Percentiles rank a stretch among this genome's conserved stretches.
These are phyloP conservation scores for Lachnellula hyalina DNA, from an alignment of 2,329 filamentous ascomycete genomes.

Conservation along the genomic window DNA sequence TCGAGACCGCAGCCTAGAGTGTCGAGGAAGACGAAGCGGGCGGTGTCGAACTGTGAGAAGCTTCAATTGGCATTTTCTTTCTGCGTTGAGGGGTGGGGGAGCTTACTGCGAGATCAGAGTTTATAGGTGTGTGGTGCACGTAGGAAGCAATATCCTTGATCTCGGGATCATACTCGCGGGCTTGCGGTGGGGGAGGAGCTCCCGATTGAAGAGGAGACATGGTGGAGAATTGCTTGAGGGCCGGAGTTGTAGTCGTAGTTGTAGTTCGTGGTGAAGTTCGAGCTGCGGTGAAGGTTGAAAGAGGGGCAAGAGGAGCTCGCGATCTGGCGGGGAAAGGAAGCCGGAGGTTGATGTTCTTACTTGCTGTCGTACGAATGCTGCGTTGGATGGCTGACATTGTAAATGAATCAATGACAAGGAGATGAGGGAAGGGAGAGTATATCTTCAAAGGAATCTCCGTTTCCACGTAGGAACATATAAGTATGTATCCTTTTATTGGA, in stretches of 20 bases:
- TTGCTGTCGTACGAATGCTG: slow-evolving; percentile 26
- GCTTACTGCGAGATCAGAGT: slow-evolving; percentile 88
- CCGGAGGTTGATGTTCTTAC: slow-evolving; percentile 22
- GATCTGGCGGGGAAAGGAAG: slow-evolving; percentile 22
- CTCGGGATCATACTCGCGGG: slow-evolving; percentile 76
- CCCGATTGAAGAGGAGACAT: slow-evolving; percentile 34
- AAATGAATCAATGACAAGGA: slow-evolving; percentile 5
- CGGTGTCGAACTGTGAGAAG: slow-evolving; percentile 76
- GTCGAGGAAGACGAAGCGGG: slow-evolving; percentile 93
- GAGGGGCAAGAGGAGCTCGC: slow-evolving; percentile 24
- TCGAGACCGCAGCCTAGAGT: slow-evolving; percentile 95
- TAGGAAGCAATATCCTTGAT: slow-evolving; percentile 94
- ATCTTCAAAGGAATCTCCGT: neutral
- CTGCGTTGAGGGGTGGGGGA: slow-evolving; percentile 4
- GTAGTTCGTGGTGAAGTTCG: slow-evolving; percentile 18
- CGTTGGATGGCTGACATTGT: slow-evolving; percentile 31
- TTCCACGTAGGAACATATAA: too few relatives aligned
- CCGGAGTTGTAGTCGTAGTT: neutral
- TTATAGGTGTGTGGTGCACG: slow-evolving; percentile 84
- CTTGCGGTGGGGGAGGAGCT: slow-evolving; percentile 45
- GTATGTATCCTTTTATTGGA: too few relatives aligned
- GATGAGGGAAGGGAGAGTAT: slow-evolving; percentile 6
- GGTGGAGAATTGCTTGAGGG: slow-evolving; percentile 31
- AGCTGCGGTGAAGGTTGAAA: slow-evolving; percentile 13
- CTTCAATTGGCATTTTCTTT: slow-evolving; percentile 11